Base-by-base conservation (phyloP, 192 early-diverging fungal species). In the Coemansia sp. region DNA sequence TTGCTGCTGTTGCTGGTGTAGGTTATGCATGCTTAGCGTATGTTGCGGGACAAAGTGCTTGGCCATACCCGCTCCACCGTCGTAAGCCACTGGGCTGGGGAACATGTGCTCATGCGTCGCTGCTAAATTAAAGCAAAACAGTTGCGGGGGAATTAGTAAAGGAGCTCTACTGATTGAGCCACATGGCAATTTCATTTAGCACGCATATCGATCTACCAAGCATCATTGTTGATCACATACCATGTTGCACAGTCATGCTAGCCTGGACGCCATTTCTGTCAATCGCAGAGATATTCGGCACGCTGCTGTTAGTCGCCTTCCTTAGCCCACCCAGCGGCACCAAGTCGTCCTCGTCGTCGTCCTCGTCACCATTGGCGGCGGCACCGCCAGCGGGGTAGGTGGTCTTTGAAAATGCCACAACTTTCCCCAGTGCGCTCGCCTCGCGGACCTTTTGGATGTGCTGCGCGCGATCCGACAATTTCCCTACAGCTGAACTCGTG, bases 391-490 rank as follows among this genome's bases (percentile, higher is more conserved):
- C 17, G 6, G 55, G 17, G 8, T 58, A 32, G 29, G 55, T 51
- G 3, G 44, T 8, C n/a, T 42, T 62, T 38, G 39, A 51, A 58
- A 74, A 77, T 4, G 72, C 57, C 4, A 64, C 55, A 23, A 71
- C 19, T 45, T 69, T 77, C 27, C 80, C 80, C 32, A 74, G 41
- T 0, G 75, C 72, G 17, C 72, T 77, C n/a, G 80, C 80, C 50
- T 82, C 80, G 39, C 80, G 80, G 21, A 74, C 66, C 25, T 62
- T 65, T 37, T 82, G 80, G 29, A 82, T 82, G 27, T 77, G 25
- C 63, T 64, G 19, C 6, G 80, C 80, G 21, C 75, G 80, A n/a
- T 74, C 75, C 3, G 72, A 66, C 19, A 77, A 15, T 19, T 65
- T 57, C 37, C 66, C 55, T 4, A 36, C 68, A 0, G 15, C 51